Evolutionary conservation across 305 asterid species (phyloP).

Genomic region (Fraxinus baroniana): DNA sequence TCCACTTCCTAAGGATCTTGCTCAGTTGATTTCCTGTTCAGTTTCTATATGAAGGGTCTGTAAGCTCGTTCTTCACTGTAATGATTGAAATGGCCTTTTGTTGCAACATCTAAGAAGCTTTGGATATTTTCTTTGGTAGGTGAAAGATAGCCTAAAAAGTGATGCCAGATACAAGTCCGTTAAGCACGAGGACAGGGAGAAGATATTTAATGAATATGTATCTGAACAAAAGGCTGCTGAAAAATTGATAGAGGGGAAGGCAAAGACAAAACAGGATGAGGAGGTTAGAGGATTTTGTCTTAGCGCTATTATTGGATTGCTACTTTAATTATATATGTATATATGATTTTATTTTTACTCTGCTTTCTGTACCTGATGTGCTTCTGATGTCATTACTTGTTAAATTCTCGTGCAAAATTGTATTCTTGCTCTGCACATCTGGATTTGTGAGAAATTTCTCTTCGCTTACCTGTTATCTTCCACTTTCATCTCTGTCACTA

Average conservation of each 20-base stretch:
- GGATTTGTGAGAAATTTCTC: neutral
- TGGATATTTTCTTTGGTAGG: conserved; percentile 46
- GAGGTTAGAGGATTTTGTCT: conserved; percentile 53
- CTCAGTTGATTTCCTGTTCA: neutral
- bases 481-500: neutral
- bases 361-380: neutral
- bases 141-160: conserved; percentile 73
- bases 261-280: conserved; percentile 64
- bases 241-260: conserved; percentile 51
- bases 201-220: conserved; percentile 63
- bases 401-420: neutral
- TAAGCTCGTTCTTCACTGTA: neutral
- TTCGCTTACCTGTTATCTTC: neutral
- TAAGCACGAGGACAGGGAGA: conserved; percentile 85
- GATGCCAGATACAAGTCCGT: conserved; percentile 89
- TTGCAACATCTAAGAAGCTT: conserved; percentile 2
- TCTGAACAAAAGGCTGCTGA: conserved; percentile 81
- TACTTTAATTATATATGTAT: conserved; percentile 18
- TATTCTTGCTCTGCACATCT: neutral
- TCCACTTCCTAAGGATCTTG: neutral
- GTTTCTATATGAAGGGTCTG: neutral
- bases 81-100: conserved; percentile 4
- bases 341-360: neutral
- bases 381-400: neutral
- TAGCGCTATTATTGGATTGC: conserved; percentile 5